phyloP scores from a whole-genome alignment of 257 asterid genomes.

The Rehmannia glutinosa region DNA sequence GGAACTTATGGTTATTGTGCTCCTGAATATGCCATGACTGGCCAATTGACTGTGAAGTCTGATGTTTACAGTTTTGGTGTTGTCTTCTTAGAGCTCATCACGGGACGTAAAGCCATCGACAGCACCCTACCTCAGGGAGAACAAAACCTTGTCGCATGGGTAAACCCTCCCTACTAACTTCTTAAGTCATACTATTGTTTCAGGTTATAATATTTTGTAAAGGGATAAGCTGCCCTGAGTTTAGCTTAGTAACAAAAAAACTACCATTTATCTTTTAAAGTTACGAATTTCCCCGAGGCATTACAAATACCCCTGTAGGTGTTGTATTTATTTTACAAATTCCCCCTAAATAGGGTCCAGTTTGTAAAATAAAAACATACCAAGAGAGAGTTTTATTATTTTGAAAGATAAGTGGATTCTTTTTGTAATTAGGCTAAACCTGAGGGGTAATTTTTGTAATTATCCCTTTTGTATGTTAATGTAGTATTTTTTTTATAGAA shows the following conservation, averaged over 20 bases:
- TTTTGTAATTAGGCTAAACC: background rate
- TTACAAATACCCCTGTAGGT: no score
- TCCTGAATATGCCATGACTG: constrained; percentile 99
- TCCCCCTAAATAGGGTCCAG: no score
- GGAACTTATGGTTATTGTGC: constrained; percentile 99
- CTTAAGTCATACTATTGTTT: no score
- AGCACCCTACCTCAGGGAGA: constrained; percentile 72
- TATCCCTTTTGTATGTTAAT: background rate
- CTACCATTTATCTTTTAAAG: no score
- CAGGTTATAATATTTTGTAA: no score
- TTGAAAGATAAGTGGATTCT: no score
- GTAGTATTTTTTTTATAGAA: background rate
- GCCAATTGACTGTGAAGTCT: constrained; percentile 92
- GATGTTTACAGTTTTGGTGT: constrained; percentile 98
- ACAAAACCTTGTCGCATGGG: constrained; percentile 96
- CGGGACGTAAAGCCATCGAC: constrained; percentile 97
- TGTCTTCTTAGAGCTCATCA: constrained; percentile 89
- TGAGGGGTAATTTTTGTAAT: background rate
- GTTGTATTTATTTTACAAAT: no score
- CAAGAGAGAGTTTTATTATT: no score
- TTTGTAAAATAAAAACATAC: no score
- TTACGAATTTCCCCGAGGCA: no score
- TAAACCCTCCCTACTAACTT: constrained; percentile 18
- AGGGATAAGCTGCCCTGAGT: no score
- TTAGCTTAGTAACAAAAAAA: no score